phyloP scores from a whole-genome alignment of 2,329 filamentous ascomycete genomes.

The Xylariaceae sp. region DNA sequence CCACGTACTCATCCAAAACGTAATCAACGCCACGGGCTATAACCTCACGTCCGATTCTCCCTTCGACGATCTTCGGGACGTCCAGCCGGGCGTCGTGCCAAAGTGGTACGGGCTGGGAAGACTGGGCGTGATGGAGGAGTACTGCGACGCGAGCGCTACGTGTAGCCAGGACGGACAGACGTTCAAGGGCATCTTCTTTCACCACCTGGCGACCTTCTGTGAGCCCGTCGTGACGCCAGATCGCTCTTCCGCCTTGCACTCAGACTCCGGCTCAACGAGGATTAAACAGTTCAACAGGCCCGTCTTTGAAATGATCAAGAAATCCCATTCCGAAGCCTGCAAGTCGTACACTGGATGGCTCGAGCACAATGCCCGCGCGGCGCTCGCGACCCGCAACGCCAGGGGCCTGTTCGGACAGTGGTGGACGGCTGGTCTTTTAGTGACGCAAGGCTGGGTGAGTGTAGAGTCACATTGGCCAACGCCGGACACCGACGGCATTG shows the following conservation, averaged over 20 bases:
- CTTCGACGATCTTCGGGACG: constrained; percentile 35
- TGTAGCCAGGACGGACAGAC: constrained; percentile 84
- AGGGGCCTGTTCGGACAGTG: constrained; percentile 75
- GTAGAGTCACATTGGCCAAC: constrained; percentile 31
- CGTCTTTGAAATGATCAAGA: constrained; percentile 27
- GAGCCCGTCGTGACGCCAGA: too few relatives aligned
- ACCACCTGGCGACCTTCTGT: constrained; percentile 79
- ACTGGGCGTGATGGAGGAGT: constrained; percentile 75
- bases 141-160: constrained; percentile 66
- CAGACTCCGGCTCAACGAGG: constrained; percentile 23
- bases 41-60: constrained; percentile 39
- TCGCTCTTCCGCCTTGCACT: constrained; percentile 51
- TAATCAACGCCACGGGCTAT: constrained; percentile 77
- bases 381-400: constrained; percentile 61
- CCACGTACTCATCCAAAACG: constrained; percentile 67
- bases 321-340: constrained; percentile 56
- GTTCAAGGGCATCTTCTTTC: constrained; percentile 94
- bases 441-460: constrained; percentile 26
- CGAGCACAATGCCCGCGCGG: constrained; percentile 69
- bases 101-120: constrained; percentile 72
- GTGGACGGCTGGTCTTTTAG: constrained; percentile 63
- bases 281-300: constrained; percentile 27
- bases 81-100: constrained; percentile 36
- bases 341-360: constrained; percentile 67
- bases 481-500: constrained; percentile 34